Evolutionary conservation across 805 yeast genomes (phyloP), one percentile per base, ranked within the genome.

Genomic region (Zygoascus bituminiphila): DNA sequence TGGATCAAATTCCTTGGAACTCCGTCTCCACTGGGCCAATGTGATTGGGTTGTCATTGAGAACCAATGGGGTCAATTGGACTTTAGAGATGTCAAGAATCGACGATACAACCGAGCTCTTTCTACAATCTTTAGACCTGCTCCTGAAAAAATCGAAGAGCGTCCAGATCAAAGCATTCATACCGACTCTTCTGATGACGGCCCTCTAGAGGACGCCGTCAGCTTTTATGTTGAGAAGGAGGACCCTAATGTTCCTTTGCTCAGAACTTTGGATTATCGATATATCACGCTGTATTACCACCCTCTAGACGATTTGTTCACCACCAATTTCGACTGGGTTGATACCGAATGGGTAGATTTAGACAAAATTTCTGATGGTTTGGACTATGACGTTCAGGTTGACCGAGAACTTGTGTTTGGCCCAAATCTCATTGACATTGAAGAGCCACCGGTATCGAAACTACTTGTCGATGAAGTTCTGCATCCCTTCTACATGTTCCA

Each of bases 401-500:
- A 82, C 58, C 73, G 98, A 46, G 65, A 68, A 17, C 60, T 74
- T 45, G 88, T 88, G 0, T 93, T 93, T 68, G 96, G 91, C 10
- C 68, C 69, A 24, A 93, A 93, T 63, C 68, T 78, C 24, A 77
- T 93, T 43, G 82, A 83, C 49, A 78, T 93, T 56, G 78, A 79
- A 46, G 91, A 84, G 50, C 91, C 88, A 52, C 62, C 89, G 0
- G 69, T 79, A 1, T 29, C 69, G 0, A 79, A 80, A 60, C 72
- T 93, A 41, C 70, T 93, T 31, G 70, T 84, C 22, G 95, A 88
- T 59, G 98, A 93, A 63, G 87, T 88, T 0, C 68, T 93, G 38
- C 98, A 93, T 64, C 99, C 99, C 0, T 93, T 93, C 62, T 93
- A 93, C 63, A 76, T 94, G 39, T 93, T 93, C 63, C 99, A 93